Evolutionary conservation across 768 basidiomycete genomes (phyloP).

Genomic region (Xerocomellus dryophilus): DNA sequence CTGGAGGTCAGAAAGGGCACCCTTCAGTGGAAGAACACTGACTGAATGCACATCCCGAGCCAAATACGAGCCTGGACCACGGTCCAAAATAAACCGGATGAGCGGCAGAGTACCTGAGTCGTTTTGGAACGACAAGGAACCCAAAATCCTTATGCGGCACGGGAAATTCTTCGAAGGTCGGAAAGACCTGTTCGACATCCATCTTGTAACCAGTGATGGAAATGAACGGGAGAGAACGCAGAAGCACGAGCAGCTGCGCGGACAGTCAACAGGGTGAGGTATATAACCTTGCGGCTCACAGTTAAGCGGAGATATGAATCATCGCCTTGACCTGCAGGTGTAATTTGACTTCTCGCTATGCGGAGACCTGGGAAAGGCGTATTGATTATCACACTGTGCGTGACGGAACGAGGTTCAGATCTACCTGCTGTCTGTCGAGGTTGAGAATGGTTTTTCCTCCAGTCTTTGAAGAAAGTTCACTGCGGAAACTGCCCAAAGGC

Average conservation of each 20-base stretch:
- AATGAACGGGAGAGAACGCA: not conserved
- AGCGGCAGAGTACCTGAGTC: constrained; percentile 13
- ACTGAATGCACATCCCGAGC: constrained; percentile 19
- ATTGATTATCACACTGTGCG: not conserved
- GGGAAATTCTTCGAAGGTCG: not conserved
- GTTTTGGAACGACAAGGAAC: constrained; percentile 9
- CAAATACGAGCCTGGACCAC: constrained; percentile 16
- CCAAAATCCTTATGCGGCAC: constrained; percentile 12
- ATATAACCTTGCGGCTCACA: constrained; percentile 11
- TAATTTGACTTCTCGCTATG: not conserved
- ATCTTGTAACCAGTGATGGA: constrained; percentile 10
- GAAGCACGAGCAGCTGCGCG: not conserved
- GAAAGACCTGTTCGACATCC: constrained; percentile 13
- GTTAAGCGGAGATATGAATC: constrained; percentile 10
- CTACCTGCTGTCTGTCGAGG: not conserved
- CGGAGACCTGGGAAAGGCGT: not conserved
- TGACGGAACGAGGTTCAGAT: not conserved
- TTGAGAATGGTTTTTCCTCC: not conserved
- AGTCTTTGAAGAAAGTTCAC: not conserved
- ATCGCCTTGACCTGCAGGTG: constrained; percentile 12
- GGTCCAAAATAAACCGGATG: constrained; percentile 12
- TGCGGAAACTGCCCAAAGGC: not conserved
- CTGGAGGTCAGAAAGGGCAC: constrained; percentile 1
- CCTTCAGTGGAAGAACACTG: not conserved
- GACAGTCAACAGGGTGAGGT: constrained; percentile 1